Evolutionary conservation across 2,329 filamentous ascomycete species (phyloP).

Genomic region (Neofusicoccum sp.): DNA sequence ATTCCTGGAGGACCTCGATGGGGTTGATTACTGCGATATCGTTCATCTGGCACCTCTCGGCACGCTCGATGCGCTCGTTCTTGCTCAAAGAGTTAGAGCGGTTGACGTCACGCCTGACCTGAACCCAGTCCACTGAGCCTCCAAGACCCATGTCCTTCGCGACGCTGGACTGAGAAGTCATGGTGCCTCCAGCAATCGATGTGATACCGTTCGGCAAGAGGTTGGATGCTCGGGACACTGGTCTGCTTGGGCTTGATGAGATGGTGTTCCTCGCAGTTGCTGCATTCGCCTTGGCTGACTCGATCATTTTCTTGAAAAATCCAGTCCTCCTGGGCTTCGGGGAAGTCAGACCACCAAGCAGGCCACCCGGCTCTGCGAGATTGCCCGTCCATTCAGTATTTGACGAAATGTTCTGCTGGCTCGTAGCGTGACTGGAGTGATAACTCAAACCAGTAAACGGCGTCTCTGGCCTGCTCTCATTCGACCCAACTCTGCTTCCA

Average conservation of each 20-base stretch:
- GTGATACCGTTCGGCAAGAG: constrained; percentile 49
- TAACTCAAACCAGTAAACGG: constrained; percentile 71
- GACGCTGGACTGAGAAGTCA: constrained; percentile 33
- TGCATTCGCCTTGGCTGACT: constrained; percentile 89
- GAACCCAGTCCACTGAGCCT: constrained; percentile 82
- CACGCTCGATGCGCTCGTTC: constrained; percentile 80
- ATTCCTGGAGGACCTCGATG: constrained; percentile 82
- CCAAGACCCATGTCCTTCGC: constrained; percentile 65
- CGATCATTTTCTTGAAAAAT: constrained; percentile 94
- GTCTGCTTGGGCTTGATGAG: constrained; percentile 50
- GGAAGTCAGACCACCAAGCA: constrained; percentile 72
- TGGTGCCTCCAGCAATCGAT: constrained; percentile 53
- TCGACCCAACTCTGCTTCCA: constrained; percentile 35
- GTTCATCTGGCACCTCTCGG: constrained; percentile 90
- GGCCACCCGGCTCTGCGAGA: constrained; percentile 62
- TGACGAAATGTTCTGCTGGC: constrained; percentile 50
- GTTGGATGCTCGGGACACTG: constrained; percentile 36
- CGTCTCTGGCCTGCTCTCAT: constrained; percentile 49
- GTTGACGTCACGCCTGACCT: constrained; percentile 92
- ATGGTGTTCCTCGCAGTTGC: constrained; percentile 86
- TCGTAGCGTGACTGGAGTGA: constrained; percentile 79
- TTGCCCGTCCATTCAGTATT: constrained; percentile 55
- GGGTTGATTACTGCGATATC: constrained; percentile 85
- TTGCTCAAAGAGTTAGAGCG: constrained; percentile 88
- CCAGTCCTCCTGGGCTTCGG: constrained; percentile 79